phyloP scores from a whole-genome alignment of 2,329 filamentous ascomycete species.

The Penicillium sclerotiorum region DNA sequence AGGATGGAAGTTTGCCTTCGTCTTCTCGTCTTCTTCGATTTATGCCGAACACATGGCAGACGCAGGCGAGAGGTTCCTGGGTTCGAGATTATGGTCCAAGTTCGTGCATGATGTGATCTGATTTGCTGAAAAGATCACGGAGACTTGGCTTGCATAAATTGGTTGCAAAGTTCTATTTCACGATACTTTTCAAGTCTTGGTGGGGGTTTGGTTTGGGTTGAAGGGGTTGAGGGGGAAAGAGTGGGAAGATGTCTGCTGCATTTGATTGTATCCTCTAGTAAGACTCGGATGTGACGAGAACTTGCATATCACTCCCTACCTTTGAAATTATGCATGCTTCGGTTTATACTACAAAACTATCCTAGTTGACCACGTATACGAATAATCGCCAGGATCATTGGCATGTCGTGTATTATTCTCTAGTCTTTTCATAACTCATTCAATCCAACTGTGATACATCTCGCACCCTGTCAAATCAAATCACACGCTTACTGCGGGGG shows the following conservation, averaged over 20 bases:
- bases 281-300: conserved; percentile 12
- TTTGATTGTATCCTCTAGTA: too few species aligned
- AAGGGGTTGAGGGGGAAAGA: not conserved
- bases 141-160: not conserved
- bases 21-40: conserved; percentile 6
- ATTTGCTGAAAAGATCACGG: not conserved
- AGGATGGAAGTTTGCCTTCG: conserved; percentile 7
- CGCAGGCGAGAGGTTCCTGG: conserved; percentile 10
- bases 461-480: conserved; percentile 15
- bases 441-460: conserved; percentile 21
- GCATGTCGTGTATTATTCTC: conserved; percentile 35
- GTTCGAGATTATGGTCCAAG: not conserved
- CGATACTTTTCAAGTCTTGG: not conserved
- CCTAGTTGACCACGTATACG: not conserved
- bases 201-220: not conserved
- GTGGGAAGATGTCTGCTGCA: not conserved
- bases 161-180: not conserved
- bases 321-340: too few species aligned
- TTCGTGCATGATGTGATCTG: not conserved
- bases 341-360: not conserved
- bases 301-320: conserved; percentile 14
- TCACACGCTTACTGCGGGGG: conserved; percentile 41
- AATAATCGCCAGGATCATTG: not conserved
- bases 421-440: conserved; percentile 44
- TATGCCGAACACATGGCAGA: conserved; percentile 20